Percentiles rank a stretch among this genome's conserved stretches.
Evolutionary conservation across 768 basidiomycete genomes (phyloP).

Genomic region (Termitomyces sp.): DNA sequence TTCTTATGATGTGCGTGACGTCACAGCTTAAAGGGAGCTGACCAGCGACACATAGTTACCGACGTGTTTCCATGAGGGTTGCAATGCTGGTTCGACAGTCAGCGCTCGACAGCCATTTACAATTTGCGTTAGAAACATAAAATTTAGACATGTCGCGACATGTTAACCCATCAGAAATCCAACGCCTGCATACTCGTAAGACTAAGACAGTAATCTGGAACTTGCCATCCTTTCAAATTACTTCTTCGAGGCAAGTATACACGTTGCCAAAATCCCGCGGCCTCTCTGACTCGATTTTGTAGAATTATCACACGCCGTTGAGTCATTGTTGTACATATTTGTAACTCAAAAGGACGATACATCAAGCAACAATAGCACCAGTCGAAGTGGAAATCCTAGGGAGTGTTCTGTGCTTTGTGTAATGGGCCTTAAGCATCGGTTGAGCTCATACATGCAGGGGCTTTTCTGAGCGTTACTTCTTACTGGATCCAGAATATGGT

Average conservation of each 20-base stretch:
- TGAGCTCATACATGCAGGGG: background rate
- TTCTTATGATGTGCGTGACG: conserved; percentile 11
- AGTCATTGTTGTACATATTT: conserved; percentile 12
- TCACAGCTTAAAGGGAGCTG: conserved; percentile 2
- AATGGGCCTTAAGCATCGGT: background rate
- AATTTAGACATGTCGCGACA: background rate
- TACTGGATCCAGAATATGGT: background rate
- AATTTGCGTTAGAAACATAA: conserved; percentile 1
- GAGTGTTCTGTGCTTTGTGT: background rate
- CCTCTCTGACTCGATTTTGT: conserved; percentile 12
- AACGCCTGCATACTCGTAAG: too few relatives aligned
- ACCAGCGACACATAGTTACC: background rate
- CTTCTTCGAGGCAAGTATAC: conserved; percentile 8
- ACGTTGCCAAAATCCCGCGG: background rate
- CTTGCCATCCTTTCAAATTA: conserved; percentile 2
- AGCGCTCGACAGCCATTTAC: background rate
- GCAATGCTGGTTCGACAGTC: background rate
- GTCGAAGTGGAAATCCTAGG: background rate
- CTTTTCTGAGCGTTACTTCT: background rate
- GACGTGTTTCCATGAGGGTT: conserved; percentile 2
- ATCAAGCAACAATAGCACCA: conserved; percentile 7
- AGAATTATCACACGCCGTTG: conserved; percentile 8
- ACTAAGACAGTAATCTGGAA: background rate
- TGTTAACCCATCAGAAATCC: background rate
- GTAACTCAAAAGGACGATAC: background rate